These are phyloP conservation scores for Sphaerulina populicola DNA, from an alignment of 2,329 filamentous ascomycete genomes.

Conservation along the genomic window DNA sequence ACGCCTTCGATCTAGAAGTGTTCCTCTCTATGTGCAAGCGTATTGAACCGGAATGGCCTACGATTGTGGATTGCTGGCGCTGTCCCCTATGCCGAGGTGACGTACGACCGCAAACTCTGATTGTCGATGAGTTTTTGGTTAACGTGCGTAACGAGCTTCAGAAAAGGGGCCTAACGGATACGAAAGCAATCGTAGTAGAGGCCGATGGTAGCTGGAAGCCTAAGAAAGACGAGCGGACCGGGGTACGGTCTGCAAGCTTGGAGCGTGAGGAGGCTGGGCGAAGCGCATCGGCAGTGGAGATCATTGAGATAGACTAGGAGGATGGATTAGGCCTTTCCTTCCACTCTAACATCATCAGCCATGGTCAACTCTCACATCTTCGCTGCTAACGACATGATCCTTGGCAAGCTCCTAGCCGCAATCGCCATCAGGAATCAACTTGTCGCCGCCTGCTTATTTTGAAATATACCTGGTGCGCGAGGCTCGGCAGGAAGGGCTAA, in stretches of 20 bases:
- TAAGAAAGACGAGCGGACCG: constrained; percentile 24
- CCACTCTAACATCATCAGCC: background rate
- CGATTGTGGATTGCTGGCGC: constrained; percentile 63
- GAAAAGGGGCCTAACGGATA: constrained; percentile 32
- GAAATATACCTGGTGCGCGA: background rate
- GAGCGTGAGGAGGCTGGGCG: constrained; percentile 21
- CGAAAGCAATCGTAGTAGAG: constrained; percentile 55
- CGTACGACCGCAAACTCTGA: constrained; percentile 62
- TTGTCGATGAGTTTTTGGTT: constrained; percentile 65
- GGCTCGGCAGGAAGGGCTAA: background rate
- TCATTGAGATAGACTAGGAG: constrained; percentile 25
- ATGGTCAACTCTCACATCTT: background rate
- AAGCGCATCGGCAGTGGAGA: constrained; percentile 11
- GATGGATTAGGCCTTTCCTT: background rate
- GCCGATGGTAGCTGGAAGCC: constrained; percentile 57
- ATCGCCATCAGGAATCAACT: background rate
- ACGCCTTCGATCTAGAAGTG: constrained; percentile 83
- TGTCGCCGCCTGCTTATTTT: background rate
- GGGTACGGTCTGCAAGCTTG: constrained; percentile 24
- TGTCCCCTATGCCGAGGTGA: constrained; percentile 78
- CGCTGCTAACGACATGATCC: background rate
- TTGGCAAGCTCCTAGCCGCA: background rate
- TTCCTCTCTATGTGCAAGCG: constrained; percentile 61
- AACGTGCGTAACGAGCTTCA: constrained; percentile 49
- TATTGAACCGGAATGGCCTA: constrained; percentile 28